Base-by-base conservation (phyloP, 441 rosid genomes). In the Pelargonium australe region DNA sequence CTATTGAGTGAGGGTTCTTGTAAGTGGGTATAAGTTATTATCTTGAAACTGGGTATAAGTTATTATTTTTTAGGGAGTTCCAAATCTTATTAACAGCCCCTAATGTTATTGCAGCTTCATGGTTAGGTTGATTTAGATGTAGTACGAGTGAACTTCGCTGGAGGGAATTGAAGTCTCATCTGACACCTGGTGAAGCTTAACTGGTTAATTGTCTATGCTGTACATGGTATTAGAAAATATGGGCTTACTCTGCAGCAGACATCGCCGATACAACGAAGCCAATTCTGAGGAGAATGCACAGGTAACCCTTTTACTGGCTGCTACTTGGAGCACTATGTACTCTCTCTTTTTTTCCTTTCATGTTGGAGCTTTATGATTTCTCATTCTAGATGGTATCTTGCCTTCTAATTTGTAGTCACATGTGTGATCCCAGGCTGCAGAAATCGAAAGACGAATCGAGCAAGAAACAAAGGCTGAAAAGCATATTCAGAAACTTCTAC, bases 391-490 rank as follows among this genome's bases (percentile, higher is more conserved):
- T 60, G 13, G 57, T 63, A 12, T 37, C 49, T 51, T 2, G 28
- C n/a, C 58, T 68, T 65, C 70, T 72, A 47, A 67, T 70, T 17
- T 58, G 47, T 49, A 68, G 45, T 45, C 49, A 55, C 75, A 43
- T 70, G 19, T 73, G 47, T 44, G 53, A 69, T 74, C 77, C 4
- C 81, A 95, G 97, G 89, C 92, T 67, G 94, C 83, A 72, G 97
- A 91, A 75, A 91, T 95, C 25, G 99, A 95, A 77, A 87, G 95
- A 78, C 85, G 97, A 74, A 95, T 95, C 53, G 92, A 91, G 70
- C 97, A 85, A 85, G 99, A 95, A 79, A 83, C 95, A 13, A 91
- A 90, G 77, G 96, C 97, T 13, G 99, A 95, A 77, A 95, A 81
- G 78, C 99, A 95, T 78, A 87, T 91, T 68, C 90, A 90, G 69